phyloP scores from a whole-genome alignment of 495 filamentous ascomycete species.

The Cudoniella acicularis region DNA sequence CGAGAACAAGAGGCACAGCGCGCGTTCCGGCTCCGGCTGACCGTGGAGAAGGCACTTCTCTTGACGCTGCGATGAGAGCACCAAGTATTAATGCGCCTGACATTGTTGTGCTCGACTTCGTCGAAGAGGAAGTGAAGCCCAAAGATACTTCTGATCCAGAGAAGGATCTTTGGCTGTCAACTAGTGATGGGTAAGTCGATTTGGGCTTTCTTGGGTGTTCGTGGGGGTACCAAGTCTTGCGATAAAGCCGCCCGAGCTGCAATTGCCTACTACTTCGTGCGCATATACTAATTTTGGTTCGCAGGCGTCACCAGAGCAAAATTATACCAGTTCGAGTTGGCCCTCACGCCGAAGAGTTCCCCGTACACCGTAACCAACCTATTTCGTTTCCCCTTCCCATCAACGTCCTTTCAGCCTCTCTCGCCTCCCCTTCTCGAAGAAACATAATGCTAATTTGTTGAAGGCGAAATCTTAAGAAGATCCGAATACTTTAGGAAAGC shows the following conservation, averaged over 20 bases:
- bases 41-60: conserved; percentile 23
- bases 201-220: too few relatives aligned
- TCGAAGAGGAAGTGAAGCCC: conserved; percentile 14
- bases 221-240: too few relatives aligned
- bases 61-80: conserved; percentile 39
- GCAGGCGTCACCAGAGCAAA: conserved; percentile 36
- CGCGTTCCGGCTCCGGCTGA: conserved; percentile 3
- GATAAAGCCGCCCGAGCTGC: too few relatives aligned
- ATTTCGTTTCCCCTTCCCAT: too few relatives aligned
- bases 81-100: conserved; percentile 33
- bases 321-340: conserved; percentile 42
- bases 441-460: too few relatives aligned
- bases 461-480: conserved; percentile 36
- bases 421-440: too few relatives aligned
- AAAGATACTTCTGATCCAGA: conserved; percentile 31
- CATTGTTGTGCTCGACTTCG: conserved; percentile 29
- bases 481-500: conserved; percentile 43
- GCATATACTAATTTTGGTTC: neutral
- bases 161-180: conserved; percentile 43
- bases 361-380: conserved; percentile 45
- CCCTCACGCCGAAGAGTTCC: conserved; percentile 36
- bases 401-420: too few relatives aligned
- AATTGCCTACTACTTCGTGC: neutral
- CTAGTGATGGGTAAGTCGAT: conserved; percentile 41
- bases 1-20: conserved; percentile 11